A percentile compares a stretch with the other conserved stretches of the same genome.
Conservation (phyloP, 1,284 basidiomycete genomes). For the Ceratobasidium sp. region DNA sequence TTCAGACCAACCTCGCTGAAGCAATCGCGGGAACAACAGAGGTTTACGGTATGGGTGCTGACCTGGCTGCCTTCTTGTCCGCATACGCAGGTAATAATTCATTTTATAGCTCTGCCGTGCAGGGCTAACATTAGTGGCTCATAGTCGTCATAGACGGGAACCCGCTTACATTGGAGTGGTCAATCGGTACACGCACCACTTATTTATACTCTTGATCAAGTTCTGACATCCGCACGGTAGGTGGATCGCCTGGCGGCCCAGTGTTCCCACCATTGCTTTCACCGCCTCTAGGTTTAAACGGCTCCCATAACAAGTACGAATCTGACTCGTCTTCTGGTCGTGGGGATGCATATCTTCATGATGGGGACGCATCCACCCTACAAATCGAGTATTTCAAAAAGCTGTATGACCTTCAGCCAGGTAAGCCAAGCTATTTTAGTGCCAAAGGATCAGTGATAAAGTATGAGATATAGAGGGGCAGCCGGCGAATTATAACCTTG, state of each 20-base stretch:
- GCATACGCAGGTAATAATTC: neutral
- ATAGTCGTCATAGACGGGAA: neutral
- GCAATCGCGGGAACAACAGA: neutral
- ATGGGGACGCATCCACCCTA: conserved; percentile 1
- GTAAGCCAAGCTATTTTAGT: neutral
- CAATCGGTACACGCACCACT: conserved; percentile 7
- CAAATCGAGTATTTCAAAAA: neutral
- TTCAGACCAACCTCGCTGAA: neutral
- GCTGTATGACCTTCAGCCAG: neutral
- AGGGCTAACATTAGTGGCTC: neutral
- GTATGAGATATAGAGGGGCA: neutral
- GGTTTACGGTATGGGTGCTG: conserved; percentile 6
- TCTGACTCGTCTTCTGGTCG: neutral
- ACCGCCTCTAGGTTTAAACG: conserved; percentile 2
- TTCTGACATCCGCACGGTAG: too few species aligned
- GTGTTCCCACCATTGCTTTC: neutral
- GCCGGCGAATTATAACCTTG: neutral
- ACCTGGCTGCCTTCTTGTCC: neutral
- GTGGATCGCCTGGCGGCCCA: neutral
- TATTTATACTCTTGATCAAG: neutral
- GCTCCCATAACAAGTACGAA: conserved; percentile 26
- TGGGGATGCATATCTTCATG: conserved; percentile 19
- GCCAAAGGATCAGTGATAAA: neutral
- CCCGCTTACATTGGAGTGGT: neutral
- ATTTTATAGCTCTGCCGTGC: neutral